Evolutionary conservation across 345 rosid genomes (phyloP).

Genomic region (Erysimum cheiranthoides): DNA sequence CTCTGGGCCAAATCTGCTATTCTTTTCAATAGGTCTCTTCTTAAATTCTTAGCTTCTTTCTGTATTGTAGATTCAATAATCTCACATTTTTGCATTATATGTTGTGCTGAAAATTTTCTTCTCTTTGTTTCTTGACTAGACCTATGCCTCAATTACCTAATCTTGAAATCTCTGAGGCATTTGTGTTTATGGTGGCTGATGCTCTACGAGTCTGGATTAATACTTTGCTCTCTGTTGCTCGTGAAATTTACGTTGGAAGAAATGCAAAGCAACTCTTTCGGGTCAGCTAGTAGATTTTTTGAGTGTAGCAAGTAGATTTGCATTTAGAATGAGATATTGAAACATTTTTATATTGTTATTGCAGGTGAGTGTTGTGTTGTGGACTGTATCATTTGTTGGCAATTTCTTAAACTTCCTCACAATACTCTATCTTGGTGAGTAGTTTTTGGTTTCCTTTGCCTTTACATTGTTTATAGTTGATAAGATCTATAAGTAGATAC

Average conservation of each 20-base stretch:
- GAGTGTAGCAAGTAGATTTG: constrained; percentile 8
- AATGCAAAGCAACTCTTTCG: constrained; percentile 63
- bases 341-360: constrained; percentile 11
- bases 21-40: constrained; percentile 85
- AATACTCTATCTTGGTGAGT: constrained; percentile 76
- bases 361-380: constrained; percentile 74
- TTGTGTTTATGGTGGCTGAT: constrained; percentile 54
- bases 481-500: background rate
- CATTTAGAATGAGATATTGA: background rate
- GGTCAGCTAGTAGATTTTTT: constrained; percentile 48
- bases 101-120: background rate
- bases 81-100: background rate
- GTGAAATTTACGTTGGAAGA: constrained; percentile 67
- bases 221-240: constrained; percentile 55
- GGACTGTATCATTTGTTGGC: constrained; percentile 68
- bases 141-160: constrained; percentile 95
- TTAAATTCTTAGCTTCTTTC: background rate
- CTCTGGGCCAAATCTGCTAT: constrained; percentile 98
- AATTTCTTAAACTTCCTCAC: constrained; percentile 76
- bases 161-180: constrained; percentile 77
- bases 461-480: background rate
- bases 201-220: constrained; percentile 57
- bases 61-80: background rate
- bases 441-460: background rate
- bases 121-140: constrained; percentile 47